These are phyloP conservation scores for Tylopilus subfusipes DNA, from an alignment of 768 basidiomycete species.

Conservation along the genomic window DNA sequence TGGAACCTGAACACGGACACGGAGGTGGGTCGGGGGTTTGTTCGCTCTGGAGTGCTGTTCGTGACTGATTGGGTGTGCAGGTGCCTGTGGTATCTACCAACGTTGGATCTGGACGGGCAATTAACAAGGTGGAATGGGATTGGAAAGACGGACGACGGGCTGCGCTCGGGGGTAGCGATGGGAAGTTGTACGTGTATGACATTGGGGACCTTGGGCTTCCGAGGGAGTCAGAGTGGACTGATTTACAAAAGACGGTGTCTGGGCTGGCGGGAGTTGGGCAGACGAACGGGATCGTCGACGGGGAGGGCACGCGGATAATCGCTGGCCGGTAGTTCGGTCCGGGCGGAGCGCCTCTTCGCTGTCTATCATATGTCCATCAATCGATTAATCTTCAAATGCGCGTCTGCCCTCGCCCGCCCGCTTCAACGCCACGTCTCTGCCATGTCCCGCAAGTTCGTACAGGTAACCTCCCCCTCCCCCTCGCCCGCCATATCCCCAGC, in stretches of 20 bases:
- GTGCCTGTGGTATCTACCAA: conserved; percentile 88
- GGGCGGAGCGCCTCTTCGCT: conserved; percentile 10
- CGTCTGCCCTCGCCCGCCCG: background rate
- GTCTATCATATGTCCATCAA: background rate
- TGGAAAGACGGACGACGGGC: conserved; percentile 86
- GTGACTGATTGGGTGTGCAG: conserved; percentile 39
- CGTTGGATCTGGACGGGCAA: conserved; percentile 73
- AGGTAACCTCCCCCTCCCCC: background rate
- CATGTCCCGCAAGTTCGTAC: conserved; percentile 25
- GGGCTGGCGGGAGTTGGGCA: conserved; percentile 57
- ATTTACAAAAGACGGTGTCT: conserved; percentile 82
- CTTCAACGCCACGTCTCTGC: background rate
- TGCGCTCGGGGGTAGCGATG: conserved; percentile 89
- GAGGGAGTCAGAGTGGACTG: conserved; percentile 89
- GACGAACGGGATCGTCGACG: conserved; percentile 33
- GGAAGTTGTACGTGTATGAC: conserved; percentile 90
- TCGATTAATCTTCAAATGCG: too few relatives aligned
- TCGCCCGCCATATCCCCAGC: background rate
- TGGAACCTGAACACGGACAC: conserved; percentile 98
- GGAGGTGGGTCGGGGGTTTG: conserved; percentile 58
- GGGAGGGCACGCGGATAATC: conserved; percentile 30
- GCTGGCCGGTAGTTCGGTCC: conserved; percentile 33
- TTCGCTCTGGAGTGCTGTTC: background rate
- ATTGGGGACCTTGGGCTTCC: conserved; percentile 89
- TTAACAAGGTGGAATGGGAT: conserved; percentile 98